Conservation (phyloP, 768 basidiomycete genomes). For the Lyophyllum decastes region DNA sequence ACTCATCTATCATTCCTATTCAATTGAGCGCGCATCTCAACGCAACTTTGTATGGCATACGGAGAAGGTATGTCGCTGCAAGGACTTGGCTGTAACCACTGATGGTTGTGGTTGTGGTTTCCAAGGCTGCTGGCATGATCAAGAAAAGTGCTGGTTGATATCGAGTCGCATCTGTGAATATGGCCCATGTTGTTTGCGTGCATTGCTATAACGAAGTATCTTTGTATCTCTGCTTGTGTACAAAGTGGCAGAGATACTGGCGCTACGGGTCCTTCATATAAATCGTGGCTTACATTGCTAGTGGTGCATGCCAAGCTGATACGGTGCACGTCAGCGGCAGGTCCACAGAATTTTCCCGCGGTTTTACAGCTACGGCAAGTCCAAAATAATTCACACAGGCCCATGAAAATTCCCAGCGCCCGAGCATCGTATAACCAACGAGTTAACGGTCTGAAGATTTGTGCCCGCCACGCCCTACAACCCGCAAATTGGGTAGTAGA, state of each 20-base stretch:
- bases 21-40: slow-evolving; percentile 14
- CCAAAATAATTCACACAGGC: background rate
- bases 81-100: background rate
- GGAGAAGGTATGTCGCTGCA: slow-evolving; percentile 9
- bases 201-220: no score
- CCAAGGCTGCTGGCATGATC: background rate
- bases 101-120: background rate
- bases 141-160: background rate
- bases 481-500: background rate
- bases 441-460: background rate
- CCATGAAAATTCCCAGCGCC: background rate
- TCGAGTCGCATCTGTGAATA: no score
- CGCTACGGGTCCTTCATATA: background rate
- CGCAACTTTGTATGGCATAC: slow-evolving; percentile 14
- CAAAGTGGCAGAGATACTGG: no score
- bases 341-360: background rate
- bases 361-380: background rate
- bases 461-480: background rate
- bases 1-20: slow-evolving; percentile 15
- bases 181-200: no score
- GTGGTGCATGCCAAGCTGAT: background rate
- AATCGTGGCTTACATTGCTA: background rate
- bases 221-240: no score
- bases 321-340: no score
- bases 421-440: background rate